Conservation (phyloP, 202 grass and related monocot species). For the Schoenoplectus triqueter region DNA sequence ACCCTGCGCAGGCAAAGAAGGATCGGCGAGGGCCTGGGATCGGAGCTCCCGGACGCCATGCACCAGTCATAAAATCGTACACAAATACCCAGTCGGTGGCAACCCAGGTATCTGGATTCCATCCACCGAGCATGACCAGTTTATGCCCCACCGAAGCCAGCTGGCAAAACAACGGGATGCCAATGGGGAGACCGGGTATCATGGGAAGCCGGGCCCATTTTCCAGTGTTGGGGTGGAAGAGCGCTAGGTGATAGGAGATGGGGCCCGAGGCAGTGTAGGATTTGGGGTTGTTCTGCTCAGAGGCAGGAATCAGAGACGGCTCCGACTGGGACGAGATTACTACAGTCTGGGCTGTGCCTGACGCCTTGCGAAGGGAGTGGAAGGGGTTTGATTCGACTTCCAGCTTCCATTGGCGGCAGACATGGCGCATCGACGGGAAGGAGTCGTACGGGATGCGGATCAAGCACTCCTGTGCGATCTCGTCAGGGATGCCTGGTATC, state of each 20-base stretch:
- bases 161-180: conserved; percentile 72
- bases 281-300: conserved; percentile 52
- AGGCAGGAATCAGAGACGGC: conserved; percentile 36
- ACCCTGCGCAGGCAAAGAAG: conserved; percentile 73
- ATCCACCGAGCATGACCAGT: conserved; percentile 66
- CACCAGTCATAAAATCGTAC: conserved; percentile 62
- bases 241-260: conserved; percentile 49
- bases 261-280: conserved; percentile 38
- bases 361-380: conserved; percentile 44
- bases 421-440: conserved; percentile 46
- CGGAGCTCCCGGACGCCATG: conserved; percentile 50
- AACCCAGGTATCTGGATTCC: conserved; percentile 65
- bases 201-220: conserved; percentile 44
- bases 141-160: conserved; percentile 47
- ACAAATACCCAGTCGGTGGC: conserved; percentile 58
- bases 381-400: conserved; percentile 58
- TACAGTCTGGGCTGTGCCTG: conserved; percentile 43
- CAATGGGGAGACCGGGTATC: conserved; percentile 30
- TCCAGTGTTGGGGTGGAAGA: conserved; percentile 48
- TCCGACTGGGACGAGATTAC: conserved; percentile 42
- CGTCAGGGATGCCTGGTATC: conserved; percentile 73
- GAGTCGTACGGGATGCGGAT: conserved; percentile 53
- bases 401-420: conserved; percentile 60
- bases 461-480: conserved; percentile 73
- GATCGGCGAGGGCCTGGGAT: conserved; percentile 55